A percentile compares a stretch with the other conserved stretches of the same genome.
phyloP scores from a whole-genome alignment of 2,329 filamentous ascomycete genomes.

The Paraphoma sp. region DNA sequence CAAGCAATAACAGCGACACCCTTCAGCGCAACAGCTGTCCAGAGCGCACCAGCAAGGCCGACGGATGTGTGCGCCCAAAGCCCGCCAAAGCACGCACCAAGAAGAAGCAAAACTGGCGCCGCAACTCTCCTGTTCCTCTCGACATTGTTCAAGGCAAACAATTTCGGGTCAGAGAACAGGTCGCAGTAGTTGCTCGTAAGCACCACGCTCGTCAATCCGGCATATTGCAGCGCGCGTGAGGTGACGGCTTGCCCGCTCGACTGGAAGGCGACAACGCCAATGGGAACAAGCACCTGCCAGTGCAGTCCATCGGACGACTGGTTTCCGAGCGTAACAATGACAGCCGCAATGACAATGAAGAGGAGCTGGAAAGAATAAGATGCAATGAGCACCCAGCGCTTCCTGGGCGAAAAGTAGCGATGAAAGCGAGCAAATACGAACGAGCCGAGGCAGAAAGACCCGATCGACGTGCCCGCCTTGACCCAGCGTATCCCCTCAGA shows the following conservation, averaged over 20 bases:
- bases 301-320: conserved; percentile 50
- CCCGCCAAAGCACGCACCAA: conserved; percentile 63
- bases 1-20: conserved; percentile 47
- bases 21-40: conserved; percentile 55
- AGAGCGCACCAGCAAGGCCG: conserved; percentile 60
- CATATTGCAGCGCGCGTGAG: conserved; percentile 72
- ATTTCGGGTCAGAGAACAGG: conserved; percentile 69
- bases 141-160: conserved; percentile 56
- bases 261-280: conserved; percentile 77
- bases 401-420: conserved; percentile 65
- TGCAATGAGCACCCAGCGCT: conserved; percentile 67
- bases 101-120: conserved; percentile 59
- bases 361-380: conserved; percentile 51
- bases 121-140: conserved; percentile 61
- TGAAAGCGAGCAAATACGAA: conserved; percentile 75
- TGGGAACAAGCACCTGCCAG: conserved; percentile 65
- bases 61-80: conserved; percentile 60
- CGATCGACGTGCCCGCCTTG: conserved; percentile 74
- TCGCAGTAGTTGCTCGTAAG: conserved; percentile 85
- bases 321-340: conserved; percentile 53
- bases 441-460: conserved; percentile 74
- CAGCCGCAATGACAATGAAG: conserved; percentile 50
- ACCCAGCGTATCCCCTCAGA: conserved; percentile 65
- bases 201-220: conserved; percentile 77
- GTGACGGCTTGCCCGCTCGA: conserved; percentile 80